Evolutionary conservation across 371 early-diverging fungal genomes (phyloP), one percentile per base, ranked within the genome.

Genomic region (Saksenaea vasiformis): DNA sequence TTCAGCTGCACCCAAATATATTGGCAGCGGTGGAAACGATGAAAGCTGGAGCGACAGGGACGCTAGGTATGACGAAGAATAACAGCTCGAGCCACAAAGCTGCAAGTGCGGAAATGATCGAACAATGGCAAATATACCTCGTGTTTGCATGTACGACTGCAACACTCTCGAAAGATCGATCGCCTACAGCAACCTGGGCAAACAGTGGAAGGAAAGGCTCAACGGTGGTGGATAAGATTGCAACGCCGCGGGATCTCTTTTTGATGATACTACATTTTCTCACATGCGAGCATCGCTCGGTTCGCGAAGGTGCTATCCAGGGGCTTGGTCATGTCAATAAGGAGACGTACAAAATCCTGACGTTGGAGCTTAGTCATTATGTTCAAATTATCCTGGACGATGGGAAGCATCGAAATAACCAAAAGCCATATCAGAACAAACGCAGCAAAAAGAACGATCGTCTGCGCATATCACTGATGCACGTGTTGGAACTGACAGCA

Each of bases 111-210:
- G 88, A 87, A 41, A 74, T 90, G 24, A 81, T 95, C 38, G 90
- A 88, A 8, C 92, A 95, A 68, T 95, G 93, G 93, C 79, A 85
- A 26, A 81, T 86, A 3, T 91, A 91, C 69, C 72, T 93, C 7
- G 77, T 85, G 2, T 91, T 90, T 73, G 86, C 85, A 8, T 89
- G 89, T 61, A 82, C 87, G 14, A 90, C 87, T 2, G 85, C 87
- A 36, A 74, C 81, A 1, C 70, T 70, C 5, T 64, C 77, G 0
- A 73, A 71, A 26, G 76, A 78, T 34, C 62, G 68, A 34, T 62
- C 70, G 0, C 61, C 72, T 0, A 61, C 62, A 11, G 60, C 73
- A 4, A 73, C 76, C 5, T 80, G 80, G 80, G 73, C 75, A 0
- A 72, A 67, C 43, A 74, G 76, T 41, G 85, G 83, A n/a, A 84